A percentile compares a stretch with the other conserved stretches of the same genome.
These are phyloP conservation scores for Thymus quinquecostatus DNA, from an alignment of 257 asterid genomes.

Conservation along the genomic window DNA sequence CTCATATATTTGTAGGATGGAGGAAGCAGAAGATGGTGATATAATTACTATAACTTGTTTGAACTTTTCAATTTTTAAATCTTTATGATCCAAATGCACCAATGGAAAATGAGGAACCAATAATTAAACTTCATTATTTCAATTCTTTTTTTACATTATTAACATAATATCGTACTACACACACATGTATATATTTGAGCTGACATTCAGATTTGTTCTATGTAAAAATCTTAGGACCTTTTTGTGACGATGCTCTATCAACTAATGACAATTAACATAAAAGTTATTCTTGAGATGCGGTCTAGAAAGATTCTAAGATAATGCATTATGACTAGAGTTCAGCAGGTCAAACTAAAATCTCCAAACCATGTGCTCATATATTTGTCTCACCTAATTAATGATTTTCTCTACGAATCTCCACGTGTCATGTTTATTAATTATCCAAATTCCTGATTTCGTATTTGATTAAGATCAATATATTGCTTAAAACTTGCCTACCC, in stretches of 20 bases:
- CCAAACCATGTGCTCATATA: slow-evolving; percentile 48
- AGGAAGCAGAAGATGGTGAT: no score
- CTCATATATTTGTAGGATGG: no score
- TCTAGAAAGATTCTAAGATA: slow-evolving; percentile 11
- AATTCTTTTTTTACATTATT: no score
- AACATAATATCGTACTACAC: no score
- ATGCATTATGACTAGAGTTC: slow-evolving; percentile 1
- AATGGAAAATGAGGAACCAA: no score
- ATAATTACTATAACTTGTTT: no score
- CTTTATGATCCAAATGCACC: no score
- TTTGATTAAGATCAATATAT: background rate
- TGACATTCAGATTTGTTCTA: slow-evolving; percentile 10
- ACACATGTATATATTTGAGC: background rate
- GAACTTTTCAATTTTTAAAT: no score
- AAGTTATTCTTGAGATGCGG: slow-evolving; percentile 29
- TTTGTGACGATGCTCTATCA: background rate
- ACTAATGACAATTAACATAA: slow-evolving; percentile 10
- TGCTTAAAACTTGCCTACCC: background rate
- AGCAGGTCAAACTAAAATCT: slow-evolving; percentile 35
- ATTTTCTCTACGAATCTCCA: slow-evolving; percentile 34
- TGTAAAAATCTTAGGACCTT: slow-evolving; percentile 12
- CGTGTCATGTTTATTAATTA: slow-evolving; percentile 25
- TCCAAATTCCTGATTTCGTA: slow-evolving; percentile 8
- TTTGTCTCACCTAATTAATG: slow-evolving; percentile 40
- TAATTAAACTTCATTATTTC: no score